phyloP scores from a whole-genome alignment of 2,329 filamentous ascomycete species.

The Grosmannia huntii region DNA sequence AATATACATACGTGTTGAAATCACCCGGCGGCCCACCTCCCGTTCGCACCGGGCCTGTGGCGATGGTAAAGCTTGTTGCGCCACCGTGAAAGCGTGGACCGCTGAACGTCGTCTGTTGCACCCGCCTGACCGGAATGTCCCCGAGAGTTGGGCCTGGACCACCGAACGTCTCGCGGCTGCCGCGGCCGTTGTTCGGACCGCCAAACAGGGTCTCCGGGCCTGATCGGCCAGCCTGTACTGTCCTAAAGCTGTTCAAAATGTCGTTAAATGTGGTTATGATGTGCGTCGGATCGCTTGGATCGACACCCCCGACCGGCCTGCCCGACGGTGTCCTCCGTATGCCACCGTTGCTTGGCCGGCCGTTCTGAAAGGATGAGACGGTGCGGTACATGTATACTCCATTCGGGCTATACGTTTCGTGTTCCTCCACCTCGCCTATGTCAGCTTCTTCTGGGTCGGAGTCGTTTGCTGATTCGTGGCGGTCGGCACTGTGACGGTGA shows the following conservation, averaged over 20 bases:
- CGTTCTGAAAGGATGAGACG: constrained; percentile 13
- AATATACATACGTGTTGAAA: constrained; percentile 36
- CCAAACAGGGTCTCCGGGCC: constrained; percentile 8
- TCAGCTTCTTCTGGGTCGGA: constrained; percentile 48
- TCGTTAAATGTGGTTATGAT: constrained; percentile 30
- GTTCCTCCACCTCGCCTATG: constrained; percentile 46
- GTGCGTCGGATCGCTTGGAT: constrained; percentile 20
- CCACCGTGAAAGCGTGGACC: constrained; percentile 23
- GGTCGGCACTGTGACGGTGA: not conserved
- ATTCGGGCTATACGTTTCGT: constrained; percentile 25
- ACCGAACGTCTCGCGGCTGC: not conserved
- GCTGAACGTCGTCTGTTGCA: constrained; percentile 26
- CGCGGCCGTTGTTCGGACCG: not conserved
- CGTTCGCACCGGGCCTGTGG: constrained; percentile 22
- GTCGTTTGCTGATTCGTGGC: constrained; percentile 20
- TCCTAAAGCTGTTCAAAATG: constrained; percentile 23
- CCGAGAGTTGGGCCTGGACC: not conserved
- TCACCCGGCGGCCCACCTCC: constrained; percentile 10
- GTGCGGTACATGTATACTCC: constrained; percentile 26
- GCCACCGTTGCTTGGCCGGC: not conserved
- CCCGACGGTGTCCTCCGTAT: not conserved
- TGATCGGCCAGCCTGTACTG: constrained; percentile 7
- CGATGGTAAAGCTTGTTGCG: constrained; percentile 36
- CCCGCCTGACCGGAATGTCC: not conserved
- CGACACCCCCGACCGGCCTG: constrained; percentile 5